Evolutionary conservation across 1,284 basidiomycete species (phyloP).

Genomic region (Xerocomus nothofagi): DNA sequence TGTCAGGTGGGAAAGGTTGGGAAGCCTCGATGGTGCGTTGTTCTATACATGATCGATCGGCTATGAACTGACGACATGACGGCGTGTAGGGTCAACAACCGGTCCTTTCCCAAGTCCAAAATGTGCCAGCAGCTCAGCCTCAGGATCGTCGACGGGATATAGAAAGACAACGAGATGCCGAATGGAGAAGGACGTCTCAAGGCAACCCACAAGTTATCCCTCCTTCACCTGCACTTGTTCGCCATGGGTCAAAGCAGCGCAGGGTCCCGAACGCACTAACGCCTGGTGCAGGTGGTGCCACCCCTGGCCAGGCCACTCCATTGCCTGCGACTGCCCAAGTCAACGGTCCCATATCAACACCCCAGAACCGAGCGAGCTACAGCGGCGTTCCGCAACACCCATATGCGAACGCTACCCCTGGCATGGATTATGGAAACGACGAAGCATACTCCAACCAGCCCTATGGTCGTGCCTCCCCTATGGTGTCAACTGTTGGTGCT

Average conservation of each 20-base stretch:
- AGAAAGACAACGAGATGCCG: conserved; percentile 50
- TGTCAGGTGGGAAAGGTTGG: conserved; percentile 88
- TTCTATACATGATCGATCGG: conserved; percentile 3
- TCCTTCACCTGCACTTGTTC: conserved; percentile 73
- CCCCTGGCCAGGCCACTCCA: conserved; percentile 57
- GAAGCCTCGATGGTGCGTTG: conserved; percentile 74
- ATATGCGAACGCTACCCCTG: conserved; percentile 56
- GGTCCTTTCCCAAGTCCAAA: conserved; percentile 62
- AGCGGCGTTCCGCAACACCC: conserved; percentile 54
- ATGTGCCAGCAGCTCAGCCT: conserved; percentile 44
- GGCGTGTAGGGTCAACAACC: conserved; percentile 53
- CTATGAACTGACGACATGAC: conserved; percentile 17
- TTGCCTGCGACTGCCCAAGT: conserved; percentile 73
- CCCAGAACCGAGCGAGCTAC: conserved; percentile 47
- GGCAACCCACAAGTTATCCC: conserved; percentile 54
- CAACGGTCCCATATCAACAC: conserved; percentile 61
- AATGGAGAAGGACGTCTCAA: conserved; percentile 52
- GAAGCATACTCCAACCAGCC: conserved; percentile 50
- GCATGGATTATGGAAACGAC: conserved; percentile 55
- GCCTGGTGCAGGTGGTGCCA: conserved; percentile 46
- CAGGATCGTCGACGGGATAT: conserved; percentile 58
- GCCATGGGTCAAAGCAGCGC: conserved; percentile 67
- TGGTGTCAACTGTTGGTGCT: conserved; percentile 65
- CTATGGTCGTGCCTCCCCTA: conserved; percentile 72
- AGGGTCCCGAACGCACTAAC: conserved; percentile 56